Evolutionary conservation across 2,329 filamentous ascomycete species (phyloP).

Genomic region (Pyrenophora graminea): DNA sequence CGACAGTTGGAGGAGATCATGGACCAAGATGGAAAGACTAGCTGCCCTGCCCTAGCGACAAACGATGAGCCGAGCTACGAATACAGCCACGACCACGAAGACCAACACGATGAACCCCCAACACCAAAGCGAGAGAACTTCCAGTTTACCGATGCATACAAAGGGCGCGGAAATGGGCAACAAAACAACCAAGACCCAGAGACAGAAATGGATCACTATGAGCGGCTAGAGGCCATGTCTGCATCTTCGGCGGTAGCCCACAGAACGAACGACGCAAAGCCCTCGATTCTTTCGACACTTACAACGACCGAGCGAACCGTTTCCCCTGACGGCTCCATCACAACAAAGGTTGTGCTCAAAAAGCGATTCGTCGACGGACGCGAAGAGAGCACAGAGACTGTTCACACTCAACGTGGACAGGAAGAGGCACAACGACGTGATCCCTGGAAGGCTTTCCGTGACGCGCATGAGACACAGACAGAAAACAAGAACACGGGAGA

Average conservation of each 20-base stretch:
- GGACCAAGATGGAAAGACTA: not conserved
- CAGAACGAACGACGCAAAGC: constrained; percentile 22
- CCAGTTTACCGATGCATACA: not conserved
- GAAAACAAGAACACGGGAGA: constrained; percentile 11
- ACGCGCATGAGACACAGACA: constrained; percentile 8
- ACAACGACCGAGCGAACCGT: constrained; percentile 61
- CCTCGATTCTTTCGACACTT: constrained; percentile 58
- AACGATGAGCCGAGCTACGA: constrained; percentile 41
- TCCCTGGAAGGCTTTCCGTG: constrained; percentile 17
- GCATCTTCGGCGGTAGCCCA: not conserved
- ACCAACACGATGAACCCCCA: constrained; percentile 43
- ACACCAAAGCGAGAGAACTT: constrained; percentile 27
- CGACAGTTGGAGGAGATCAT: constrained; percentile 9
- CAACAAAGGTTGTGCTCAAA: constrained; percentile 61
- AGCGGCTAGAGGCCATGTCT: constrained; percentile 44
- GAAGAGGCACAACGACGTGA: constrained; percentile 15
- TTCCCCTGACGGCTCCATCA: constrained; percentile 61
- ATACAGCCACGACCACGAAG: constrained; percentile 38
- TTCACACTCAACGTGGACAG: constrained; percentile 50
- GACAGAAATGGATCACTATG: constrained; percentile 60
- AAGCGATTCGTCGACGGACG: constrained; percentile 64
- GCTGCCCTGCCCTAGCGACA: constrained; percentile 6
- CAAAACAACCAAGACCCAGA: constrained; percentile 11
- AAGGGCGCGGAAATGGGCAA: not conserved
- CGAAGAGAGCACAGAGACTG: constrained; percentile 62